Base-by-base conservation (phyloP, 345 rosid genomes). In the Murraya koenigii region DNA sequence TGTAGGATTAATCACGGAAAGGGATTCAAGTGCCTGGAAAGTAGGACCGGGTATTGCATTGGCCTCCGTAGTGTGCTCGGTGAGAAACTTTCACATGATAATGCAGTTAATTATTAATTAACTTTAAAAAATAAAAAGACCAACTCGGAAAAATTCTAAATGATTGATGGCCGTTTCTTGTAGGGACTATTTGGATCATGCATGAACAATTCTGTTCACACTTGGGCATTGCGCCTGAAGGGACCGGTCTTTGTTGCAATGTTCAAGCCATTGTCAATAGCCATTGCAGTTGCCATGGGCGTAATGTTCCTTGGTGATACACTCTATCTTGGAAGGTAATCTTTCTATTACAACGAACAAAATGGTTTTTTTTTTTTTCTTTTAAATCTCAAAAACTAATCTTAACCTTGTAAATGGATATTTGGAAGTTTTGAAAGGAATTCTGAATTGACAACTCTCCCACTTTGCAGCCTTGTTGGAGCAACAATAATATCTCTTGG, bases 181-280 rank as follows among this genome's bases (percentile, higher is more conserved):
- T 33, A 35, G 69, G 69, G 69, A 10, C 69, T 35, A 35, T 35
- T 65, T 36, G 69, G 69, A 15, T 91, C 92, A 52, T 85, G 91
- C 74, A 77, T 88, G 77, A 87, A 84, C 77, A 85, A 85, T 73
- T 77, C 87, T 0, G 84, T 90, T 36, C 94, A 89, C 33, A 80
- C 90, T 10, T 90, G 95, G 92, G 93, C 88, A 0, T 73, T 94
- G 82, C 83, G 81, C 65, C 20, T 89, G 74, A 94, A 87, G 80
- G 95, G 98, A 19, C 98, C 97, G 6, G 82, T 94, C 26, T 92
- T 79, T 25, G 93, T 91, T 38, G 90, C 95, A 28, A 88, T 89
- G 89, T 91, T 91, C 77, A 88, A 84, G 82, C 96, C 97, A 11
- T 76, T 94, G 83, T 89, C 98, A 0, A 94, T 94, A 23, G 94